A percentile compares a stretch with the other conserved stretches of the same genome.
phyloP scores from a whole-genome alignment of 345 rosid species.

The Psidium friedrichsthalianum region DNA sequence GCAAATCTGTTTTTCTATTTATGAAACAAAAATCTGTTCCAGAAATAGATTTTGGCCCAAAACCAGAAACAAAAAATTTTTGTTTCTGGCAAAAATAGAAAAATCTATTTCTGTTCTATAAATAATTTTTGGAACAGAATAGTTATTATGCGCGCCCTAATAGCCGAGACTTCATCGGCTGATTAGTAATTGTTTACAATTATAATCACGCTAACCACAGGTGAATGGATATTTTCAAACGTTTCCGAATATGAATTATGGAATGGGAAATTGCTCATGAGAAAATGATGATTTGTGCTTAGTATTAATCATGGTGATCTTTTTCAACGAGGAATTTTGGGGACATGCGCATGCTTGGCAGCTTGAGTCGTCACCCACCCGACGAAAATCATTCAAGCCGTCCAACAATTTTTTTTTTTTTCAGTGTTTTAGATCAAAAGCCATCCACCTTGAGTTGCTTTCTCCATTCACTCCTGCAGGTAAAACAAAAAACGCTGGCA shows the following conservation, averaged over 20 bases:
- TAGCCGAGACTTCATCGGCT: too few species aligned
- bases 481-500: neutral
- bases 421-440: neutral
- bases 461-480: neutral
- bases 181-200: too few species aligned
- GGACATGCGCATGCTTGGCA: neutral
- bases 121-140: too few species aligned
- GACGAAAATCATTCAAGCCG: neutral
- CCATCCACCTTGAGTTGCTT: neutral
- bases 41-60: too few species aligned
- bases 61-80: too few species aligned
- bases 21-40: too few species aligned
- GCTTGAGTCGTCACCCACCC: neutral
- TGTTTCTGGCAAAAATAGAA: too few species aligned
- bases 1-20: too few species aligned
- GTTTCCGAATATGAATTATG: neutral
- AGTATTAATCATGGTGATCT: neutral
- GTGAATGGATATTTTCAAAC: neutral
- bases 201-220: neutral
- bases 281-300: neutral
- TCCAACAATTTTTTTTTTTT: neutral
- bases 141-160: too few species aligned
- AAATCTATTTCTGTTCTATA: too few species aligned
- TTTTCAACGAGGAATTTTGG: neutral
- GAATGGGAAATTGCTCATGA: neutral